Percentiles rank a stretch among this genome's conserved stretches.
phyloP scores from a whole-genome alignment of 2,329 filamentous ascomycete species.

The Bipolaris sorokiniana region DNA sequence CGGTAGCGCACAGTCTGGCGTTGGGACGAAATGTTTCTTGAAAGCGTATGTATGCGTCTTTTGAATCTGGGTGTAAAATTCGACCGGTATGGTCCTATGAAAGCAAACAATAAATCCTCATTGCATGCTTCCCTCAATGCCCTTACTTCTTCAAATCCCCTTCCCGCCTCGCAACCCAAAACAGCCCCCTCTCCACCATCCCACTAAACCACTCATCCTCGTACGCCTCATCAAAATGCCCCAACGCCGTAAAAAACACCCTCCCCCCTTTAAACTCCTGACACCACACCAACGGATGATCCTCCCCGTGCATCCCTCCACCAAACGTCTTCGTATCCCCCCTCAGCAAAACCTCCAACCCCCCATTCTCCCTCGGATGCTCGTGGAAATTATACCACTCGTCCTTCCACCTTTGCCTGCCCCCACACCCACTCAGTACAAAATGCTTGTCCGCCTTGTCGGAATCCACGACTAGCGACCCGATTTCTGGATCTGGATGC shows the following conservation, averaged over 20 bases:
- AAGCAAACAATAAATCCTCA: not conserved
- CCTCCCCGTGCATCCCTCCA: conserved; percentile 31
- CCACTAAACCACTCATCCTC: conserved; percentile 31
- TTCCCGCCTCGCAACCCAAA: conserved; percentile 25
- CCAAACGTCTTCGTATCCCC: conserved; percentile 30
- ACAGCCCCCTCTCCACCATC: conserved; percentile 25
- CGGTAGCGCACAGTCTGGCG: not conserved
- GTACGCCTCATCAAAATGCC: conserved; percentile 40
- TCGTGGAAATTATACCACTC: conserved; percentile 41
- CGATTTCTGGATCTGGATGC: conserved; percentile 31
- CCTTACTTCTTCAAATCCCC: not conserved
- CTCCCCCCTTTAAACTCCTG: conserved; percentile 40
- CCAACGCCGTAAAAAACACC: conserved; percentile 30
- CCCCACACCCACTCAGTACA: conserved; percentile 11
- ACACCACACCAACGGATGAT: conserved; percentile 40
- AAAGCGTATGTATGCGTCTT: not conserved
- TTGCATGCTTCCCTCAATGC: not conserved
- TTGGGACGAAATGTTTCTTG: not conserved
- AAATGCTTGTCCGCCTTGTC: conserved; percentile 3
- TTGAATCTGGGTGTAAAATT: not conserved
- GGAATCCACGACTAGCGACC: conserved; percentile 23
- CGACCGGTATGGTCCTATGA: too few relatives aligned
- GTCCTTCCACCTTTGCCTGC: conserved; percentile 26
- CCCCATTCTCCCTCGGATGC: conserved; percentile 31
- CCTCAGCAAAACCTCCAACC: conserved; percentile 26